These are phyloP conservation scores for Lodderomyces parapsilosis DNA, from an alignment of 1,139 yeast genomes.

Conservation along the genomic window DNA sequence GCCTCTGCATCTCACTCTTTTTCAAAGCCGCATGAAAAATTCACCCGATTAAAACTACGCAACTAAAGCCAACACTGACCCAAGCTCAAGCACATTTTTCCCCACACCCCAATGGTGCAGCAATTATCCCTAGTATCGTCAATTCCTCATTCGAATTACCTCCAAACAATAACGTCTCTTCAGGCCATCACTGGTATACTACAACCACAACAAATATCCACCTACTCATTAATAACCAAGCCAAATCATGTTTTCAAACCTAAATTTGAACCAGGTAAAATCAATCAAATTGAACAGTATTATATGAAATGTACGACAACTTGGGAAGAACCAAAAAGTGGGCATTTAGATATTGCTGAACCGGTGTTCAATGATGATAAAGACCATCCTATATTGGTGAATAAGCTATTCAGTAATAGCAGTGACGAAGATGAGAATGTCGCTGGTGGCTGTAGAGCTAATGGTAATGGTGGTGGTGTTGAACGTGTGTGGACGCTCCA, in stretches of 20 bases:
- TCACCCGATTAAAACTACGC: neutral
- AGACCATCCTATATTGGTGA: constrained; percentile 18
- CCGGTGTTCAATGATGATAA: constrained; percentile 22
- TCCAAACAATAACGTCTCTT: constrained; percentile 44
- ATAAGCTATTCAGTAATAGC: constrained; percentile 23
- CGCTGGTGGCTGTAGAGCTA: too few species aligned
- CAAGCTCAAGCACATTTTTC: neutral
- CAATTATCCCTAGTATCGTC: constrained; percentile 43
- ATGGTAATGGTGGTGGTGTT: constrained; percentile 27
- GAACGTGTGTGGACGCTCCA: constrained; percentile 61
- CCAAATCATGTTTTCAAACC: constrained; percentile 47
- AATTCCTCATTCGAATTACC: constrained; percentile 41
- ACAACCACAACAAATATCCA: constrained; percentile 40
- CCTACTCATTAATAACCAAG: constrained; percentile 43
- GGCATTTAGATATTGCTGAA: constrained; percentile 25
- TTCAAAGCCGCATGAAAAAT: neutral
- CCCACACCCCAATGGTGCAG: constrained; percentile 35
- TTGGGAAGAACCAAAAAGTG: constrained; percentile 30
- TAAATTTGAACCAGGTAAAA: constrained; percentile 49
- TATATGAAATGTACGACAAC: constrained; percentile 45
- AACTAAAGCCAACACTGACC: neutral
- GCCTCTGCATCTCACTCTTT: neutral
- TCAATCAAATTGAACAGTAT: constrained; percentile 50
- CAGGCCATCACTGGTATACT: constrained; percentile 45
- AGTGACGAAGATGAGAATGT: neutral